phyloP scores from a whole-genome alignment of 2,329 filamentous ascomycete species.

The Aspergillus novofumigatus region DNA sequence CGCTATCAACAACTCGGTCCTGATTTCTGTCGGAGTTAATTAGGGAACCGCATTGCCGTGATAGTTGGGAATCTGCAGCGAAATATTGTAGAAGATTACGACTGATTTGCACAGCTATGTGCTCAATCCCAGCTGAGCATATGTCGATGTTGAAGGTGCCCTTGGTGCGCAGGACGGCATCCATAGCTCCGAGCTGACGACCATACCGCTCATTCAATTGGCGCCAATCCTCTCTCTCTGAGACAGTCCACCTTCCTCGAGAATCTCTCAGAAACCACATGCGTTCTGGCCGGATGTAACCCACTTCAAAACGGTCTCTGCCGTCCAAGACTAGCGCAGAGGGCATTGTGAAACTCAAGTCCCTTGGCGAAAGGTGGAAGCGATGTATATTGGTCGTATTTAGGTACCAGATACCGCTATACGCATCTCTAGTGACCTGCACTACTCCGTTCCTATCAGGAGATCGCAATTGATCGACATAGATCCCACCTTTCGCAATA shows the following conservation, averaged over 20 bases:
- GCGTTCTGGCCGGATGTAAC: conserved; percentile 1
- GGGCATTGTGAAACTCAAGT: conserved; percentile 7
- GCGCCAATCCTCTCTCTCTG: conserved; percentile 22
- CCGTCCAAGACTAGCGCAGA: conserved; percentile 17
- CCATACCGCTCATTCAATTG: conserved; percentile 35
- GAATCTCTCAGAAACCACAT: conserved; percentile 24
- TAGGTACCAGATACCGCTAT: conserved; percentile 32
- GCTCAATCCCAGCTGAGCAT: conserved; percentile 22
- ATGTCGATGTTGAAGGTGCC: conserved; percentile 43
- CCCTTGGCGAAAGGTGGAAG: conserved; percentile 27
- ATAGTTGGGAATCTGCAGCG: conserved; percentile 48
- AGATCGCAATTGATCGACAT: conserved; percentile 46
- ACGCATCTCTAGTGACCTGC: conserved; percentile 31
- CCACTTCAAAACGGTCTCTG: conserved; percentile 12
- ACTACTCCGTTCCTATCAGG: conserved; percentile 51
- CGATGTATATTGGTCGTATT: conserved; percentile 43
- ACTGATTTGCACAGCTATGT: conserved; percentile 51
- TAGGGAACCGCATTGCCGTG: conserved; percentile 17
- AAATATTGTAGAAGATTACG: conserved; percentile 58
- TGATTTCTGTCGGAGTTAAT: background rate
- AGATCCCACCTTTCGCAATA: conserved; percentile 50
- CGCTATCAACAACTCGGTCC: conserved; percentile 14
- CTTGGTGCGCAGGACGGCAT: conserved; percentile 49
- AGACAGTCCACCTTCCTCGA: conserved; percentile 18
- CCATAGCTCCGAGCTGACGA: conserved; percentile 50